Base-by-base conservation (phyloP, 116 monocot species). In the Papilionanthe hybrid region DNA sequence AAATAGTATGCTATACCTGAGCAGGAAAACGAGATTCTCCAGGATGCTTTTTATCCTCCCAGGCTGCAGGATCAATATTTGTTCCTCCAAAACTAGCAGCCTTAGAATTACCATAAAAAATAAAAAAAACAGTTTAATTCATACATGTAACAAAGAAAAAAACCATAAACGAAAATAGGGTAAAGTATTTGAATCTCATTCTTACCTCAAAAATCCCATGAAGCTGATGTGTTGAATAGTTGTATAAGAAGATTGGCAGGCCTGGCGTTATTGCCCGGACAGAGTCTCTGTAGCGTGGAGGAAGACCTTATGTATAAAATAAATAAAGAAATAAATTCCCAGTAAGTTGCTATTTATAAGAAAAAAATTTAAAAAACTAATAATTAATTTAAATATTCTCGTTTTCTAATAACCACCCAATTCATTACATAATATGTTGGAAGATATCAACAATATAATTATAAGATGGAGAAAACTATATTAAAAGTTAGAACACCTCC, bases 11-110 rank as follows among this genome's bases (percentile, higher is more conserved):
- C n/a, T 7, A 18, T 89, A 89, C 88, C 88, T 89, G 88, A 6
- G 88, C 88, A 56, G 88, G 88, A 65, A 89, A 89, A 55, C 88
- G 77, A 53, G 88, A 89, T 72, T 89, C 88, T 56, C 86, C 86
- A 42, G 81, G 86, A 55, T 83, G 83, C 47, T 89, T 89, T 60
- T 86, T 89, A 76, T 89, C 88, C 75, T 89, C 88, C 88, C 88
- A 89, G 19, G 88, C 88, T 9, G 76, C 72, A 2, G 86, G 88
- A 79, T 89, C 88, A 18, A 89, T 89, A 58, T 89, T 89, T 53
- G 88, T 81, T 25, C 88, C 88, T 23, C 88, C 88, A 81, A 89
- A 89, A 79, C 88, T 89, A 42, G 84, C 76, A 72, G 88, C 88
- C 87, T 87, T 41, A 41, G 15, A 66, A 66, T 66, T 45, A 45